Evolutionary conservation across 805 yeast species (phyloP).

Genomic region (Sugiyamaella floridensis): DNA sequence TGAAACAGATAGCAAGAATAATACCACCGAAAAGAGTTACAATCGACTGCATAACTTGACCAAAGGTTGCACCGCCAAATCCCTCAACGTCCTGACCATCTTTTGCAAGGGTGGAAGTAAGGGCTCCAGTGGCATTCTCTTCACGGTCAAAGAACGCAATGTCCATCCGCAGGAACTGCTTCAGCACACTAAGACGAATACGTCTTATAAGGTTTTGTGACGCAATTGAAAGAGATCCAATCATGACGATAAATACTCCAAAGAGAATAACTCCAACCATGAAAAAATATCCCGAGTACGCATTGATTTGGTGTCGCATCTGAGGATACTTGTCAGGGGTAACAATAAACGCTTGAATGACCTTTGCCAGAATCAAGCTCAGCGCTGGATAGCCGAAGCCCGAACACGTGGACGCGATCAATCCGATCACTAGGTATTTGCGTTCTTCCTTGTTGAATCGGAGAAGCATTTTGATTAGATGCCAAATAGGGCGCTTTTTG

Average conservation of each 20-base stretch:
- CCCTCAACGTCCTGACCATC: conserved; percentile 37
- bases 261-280: conserved; percentile 30
- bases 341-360: conserved; percentile 31
- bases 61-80: conserved; percentile 36
- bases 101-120: conserved; percentile 33
- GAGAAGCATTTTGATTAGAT: conserved; percentile 11
- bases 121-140: conserved; percentile 33
- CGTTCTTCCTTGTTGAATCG: conserved; percentile 24
- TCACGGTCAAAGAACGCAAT: conserved; percentile 32
- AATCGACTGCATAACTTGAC: conserved; percentile 32
- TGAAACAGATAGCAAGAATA: conserved; percentile 33
- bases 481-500: background rate
- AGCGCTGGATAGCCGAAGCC: conserved; percentile 36
- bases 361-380: conserved; percentile 34
- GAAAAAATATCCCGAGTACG: conserved; percentile 30
- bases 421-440: conserved; percentile 22
- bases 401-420: conserved; percentile 22
- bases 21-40: conserved; percentile 36
- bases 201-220: conserved; percentile 30
- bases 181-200: conserved; percentile 29
- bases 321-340: conserved; percentile 24
- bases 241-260: conserved; percentile 21
- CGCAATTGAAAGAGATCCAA: conserved; percentile 22
- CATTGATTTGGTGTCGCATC: conserved; percentile 33
- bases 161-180: conserved; percentile 33